Base-by-base conservation (phyloP, 2,329 filamentous ascomycete genomes). In the Pseudocercospora crystallina region DNA sequence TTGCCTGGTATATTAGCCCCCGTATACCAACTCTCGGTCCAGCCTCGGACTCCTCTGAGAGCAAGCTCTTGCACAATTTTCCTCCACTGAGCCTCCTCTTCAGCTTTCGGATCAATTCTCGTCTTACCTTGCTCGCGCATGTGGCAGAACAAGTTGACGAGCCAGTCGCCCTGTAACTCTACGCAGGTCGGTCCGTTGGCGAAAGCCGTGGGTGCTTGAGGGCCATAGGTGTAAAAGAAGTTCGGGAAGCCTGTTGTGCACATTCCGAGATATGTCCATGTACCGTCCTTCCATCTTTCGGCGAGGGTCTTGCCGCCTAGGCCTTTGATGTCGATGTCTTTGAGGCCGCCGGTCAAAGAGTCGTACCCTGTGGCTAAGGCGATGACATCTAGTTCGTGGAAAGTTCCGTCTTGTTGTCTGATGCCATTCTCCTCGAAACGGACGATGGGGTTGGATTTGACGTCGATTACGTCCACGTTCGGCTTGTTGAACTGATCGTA, bases 1-100 rank as follows among this genome's bases (percentile, higher is more conserved):
- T 76, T 76, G 7, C 73, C 73, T 0, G 73, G 73, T 9, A 76
- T 64, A 42, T 76, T 75, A 5, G 67, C 69, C 29, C 57, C 71
- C 62, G 8, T 65, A 68, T 34, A 75, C 65, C 57, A 59, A 5
- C 48, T 51, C n/a, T 63, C 53, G 8, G 53, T 54, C 15, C 50
- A 26, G 2, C 51, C 53, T 41, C 59, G 57, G 17, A 63, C 69
- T 3, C 72, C 72, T 1, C 71, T 71, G 38, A 74, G 74, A 36
- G 64, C 65, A 49, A 74, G 71, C 2, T 71, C 72, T 1, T 72
- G 74, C 2, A 50, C 47, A 33, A 30, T 31, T n/a, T 60, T 38
- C 3, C 33, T 52, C 62, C 65, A 69, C 31, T 60, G 53, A 33
- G 54, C 41, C 52, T 67, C 65, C 8, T 61, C 64, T 43, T 66